A percentile compares a stretch with the other conserved stretches of the same genome.
Evolutionary conservation across 352 stramenopile genomes (phyloP).

Genomic region (Phytophthora citrophthora): DNA sequence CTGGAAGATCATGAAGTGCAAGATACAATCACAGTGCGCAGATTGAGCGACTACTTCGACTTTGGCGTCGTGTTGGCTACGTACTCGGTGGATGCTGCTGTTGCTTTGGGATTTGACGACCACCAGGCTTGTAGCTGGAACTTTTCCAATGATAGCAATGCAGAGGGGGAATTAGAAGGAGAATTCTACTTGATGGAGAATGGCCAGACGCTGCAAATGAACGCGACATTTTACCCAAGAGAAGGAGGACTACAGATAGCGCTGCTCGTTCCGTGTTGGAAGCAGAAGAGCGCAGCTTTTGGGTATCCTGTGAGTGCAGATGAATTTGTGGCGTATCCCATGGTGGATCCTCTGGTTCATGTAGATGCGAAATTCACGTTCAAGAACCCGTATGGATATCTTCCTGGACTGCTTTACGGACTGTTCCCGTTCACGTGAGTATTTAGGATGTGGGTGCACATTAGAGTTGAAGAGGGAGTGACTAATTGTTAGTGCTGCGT

Average conservation of each 20-base stretch:
- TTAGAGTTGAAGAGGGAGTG: background rate
- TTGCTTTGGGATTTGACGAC: slow-evolving; percentile 54
- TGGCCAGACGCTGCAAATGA: slow-evolving; percentile 48
- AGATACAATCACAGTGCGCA: slow-evolving; percentile 71
- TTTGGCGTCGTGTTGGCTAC: slow-evolving; percentile 71
- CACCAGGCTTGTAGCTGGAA: slow-evolving; percentile 64
- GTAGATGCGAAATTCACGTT: slow-evolving; percentile 75
- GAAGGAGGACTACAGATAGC: slow-evolving; percentile 68
- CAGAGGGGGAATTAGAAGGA: slow-evolving; percentile 53
- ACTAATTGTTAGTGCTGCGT: slow-evolving; percentile 21
- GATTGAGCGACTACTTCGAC: slow-evolving; percentile 82
- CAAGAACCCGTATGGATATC: slow-evolving; percentile 82
- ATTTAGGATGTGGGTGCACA: background rate
- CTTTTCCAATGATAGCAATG: slow-evolving; percentile 58
- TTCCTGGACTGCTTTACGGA: slow-evolving; percentile 80
- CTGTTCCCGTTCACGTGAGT: slow-evolving; percentile 88
- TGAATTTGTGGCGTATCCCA: slow-evolving; percentile 73
- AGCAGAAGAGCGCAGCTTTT: slow-evolving; percentile 82
- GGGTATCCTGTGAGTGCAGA: slow-evolving; percentile 79
- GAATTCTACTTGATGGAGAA: slow-evolving; percentile 58
- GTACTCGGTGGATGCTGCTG: slow-evolving; percentile 58
- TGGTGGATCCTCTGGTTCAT: slow-evolving; percentile 71
- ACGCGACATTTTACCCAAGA: slow-evolving; percentile 56
- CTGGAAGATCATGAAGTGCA: slow-evolving; percentile 62
- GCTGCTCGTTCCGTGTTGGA: slow-evolving; percentile 79